Evolutionary conservation across 768 basidiomycete species (phyloP).

Genomic region (Cystobasidium onofrii): DNA sequence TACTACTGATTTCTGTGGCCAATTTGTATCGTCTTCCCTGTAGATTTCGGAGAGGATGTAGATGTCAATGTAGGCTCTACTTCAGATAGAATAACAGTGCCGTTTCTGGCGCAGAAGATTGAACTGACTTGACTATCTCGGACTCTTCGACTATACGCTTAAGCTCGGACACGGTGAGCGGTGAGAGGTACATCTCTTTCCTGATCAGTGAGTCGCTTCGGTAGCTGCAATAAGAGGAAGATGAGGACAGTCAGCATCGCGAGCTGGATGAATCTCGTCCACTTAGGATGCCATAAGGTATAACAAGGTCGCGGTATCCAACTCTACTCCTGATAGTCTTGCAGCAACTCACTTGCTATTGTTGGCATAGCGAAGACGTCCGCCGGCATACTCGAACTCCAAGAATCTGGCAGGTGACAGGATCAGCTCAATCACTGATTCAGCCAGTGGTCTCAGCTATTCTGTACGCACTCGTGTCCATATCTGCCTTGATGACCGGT

Average conservation of each 20-base stretch:
- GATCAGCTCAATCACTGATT: no score
- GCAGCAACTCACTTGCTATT: conserved; percentile 65
- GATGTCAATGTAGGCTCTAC: background rate
- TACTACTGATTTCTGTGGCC: conserved; percentile 99
- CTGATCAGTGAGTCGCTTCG: conserved; percentile 93
- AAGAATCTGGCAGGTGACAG: conserved; percentile 68
- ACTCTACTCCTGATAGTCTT: no score
- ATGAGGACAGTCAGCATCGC: no score
- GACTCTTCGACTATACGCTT: conserved; percentile 87
- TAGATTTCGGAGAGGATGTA: background rate
- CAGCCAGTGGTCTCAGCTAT: background rate
- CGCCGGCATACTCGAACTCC: conserved; percentile 96
- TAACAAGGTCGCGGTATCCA: no score
- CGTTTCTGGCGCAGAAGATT: background rate
- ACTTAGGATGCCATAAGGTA: no score
- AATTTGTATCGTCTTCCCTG: conserved; percentile 96
- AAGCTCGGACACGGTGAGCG: conserved; percentile 83
- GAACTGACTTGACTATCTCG: conserved; percentile 80
- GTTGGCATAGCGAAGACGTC: conserved; percentile 90
- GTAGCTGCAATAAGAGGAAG: conserved; percentile 50
- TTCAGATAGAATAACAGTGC: background rate
- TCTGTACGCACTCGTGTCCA: conserved; percentile 33
- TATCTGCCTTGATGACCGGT: conserved; percentile 93
- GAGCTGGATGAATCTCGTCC: no score
- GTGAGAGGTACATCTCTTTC: conserved; percentile 98